A percentile compares a stretch with the other conserved stretches of the same genome.
Conservation (phyloP, 495 filamentous ascomycete genomes). For the Pyrenula aspistea region DNA sequence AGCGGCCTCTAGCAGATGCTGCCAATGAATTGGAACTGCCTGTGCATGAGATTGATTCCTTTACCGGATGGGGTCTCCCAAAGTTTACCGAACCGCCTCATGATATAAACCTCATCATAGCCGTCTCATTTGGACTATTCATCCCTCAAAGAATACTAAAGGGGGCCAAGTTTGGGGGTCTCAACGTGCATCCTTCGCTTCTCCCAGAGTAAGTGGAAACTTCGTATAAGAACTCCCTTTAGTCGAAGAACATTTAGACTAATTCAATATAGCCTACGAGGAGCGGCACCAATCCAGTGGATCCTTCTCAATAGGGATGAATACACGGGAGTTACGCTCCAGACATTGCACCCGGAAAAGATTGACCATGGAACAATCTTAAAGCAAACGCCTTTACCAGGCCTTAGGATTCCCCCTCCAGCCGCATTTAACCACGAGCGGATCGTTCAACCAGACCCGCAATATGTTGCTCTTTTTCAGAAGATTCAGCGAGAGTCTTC, state of each 20-base stretch:
- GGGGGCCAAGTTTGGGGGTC: slow-evolving; percentile 61
- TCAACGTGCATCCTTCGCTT: slow-evolving; percentile 92
- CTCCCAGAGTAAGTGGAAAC: slow-evolving; percentile 75
- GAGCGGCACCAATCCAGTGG: slow-evolving; percentile 67
- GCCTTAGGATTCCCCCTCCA: slow-evolving; percentile 34
- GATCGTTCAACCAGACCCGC: slow-evolving; percentile 24
- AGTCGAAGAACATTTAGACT: not conserved
- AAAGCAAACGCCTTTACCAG: slow-evolving; percentile 47
- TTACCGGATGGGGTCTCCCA: slow-evolving; percentile 67
- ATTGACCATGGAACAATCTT: slow-evolving; percentile 76
- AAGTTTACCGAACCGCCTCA: slow-evolving; percentile 24
- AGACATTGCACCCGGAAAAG: slow-evolving; percentile 60
- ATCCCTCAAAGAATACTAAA: slow-evolving; percentile 67
- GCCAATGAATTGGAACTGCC: slow-evolving; percentile 50
- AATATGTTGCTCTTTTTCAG: slow-evolving; percentile 2
- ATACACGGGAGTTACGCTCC: slow-evolving; percentile 63
- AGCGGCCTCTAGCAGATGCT: slow-evolving; percentile 55
- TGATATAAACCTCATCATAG: slow-evolving; percentile 68
- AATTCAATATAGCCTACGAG: slow-evolving; percentile 47
- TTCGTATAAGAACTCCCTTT: not conserved
- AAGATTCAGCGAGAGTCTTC: slow-evolving; percentile 29
- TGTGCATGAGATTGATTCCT: slow-evolving; percentile 65
- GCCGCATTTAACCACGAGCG: slow-evolving; percentile 29
- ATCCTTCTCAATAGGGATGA: slow-evolving; percentile 47
- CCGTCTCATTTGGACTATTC: slow-evolving; percentile 91